Evolutionary conservation across 2,329 filamentous ascomycete species (phyloP).

Genomic region (Aureobasidium sp.): DNA sequence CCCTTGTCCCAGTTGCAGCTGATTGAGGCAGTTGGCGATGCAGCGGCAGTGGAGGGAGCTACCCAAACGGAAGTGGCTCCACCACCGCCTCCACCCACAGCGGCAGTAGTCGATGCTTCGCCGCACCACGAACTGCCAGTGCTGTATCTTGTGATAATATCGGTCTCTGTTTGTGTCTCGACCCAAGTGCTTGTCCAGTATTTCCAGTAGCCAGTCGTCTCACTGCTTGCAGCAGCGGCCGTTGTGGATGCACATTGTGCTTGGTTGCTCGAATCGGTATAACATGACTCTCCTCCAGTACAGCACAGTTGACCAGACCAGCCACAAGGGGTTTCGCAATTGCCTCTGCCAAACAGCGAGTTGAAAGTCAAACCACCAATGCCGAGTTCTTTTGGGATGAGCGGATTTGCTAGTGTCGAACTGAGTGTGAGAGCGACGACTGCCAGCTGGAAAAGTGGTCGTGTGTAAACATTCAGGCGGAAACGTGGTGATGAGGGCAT

Average conservation of each 20-base stretch:
- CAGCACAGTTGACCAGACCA: constrained; percentile 45
- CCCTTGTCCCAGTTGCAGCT: constrained; percentile 39
- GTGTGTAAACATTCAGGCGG: background rate
- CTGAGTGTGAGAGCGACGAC: constrained; percentile 19
- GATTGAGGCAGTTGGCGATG: constrained; percentile 20
- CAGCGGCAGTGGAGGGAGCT: constrained; percentile 11
- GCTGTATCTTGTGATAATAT: constrained; percentile 40
- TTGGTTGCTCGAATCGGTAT: constrained; percentile 39
- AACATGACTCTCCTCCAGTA: constrained; percentile 35
- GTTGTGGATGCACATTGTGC: constrained; percentile 35
- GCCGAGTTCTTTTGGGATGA: constrained; percentile 16
- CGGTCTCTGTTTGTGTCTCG: constrained; percentile 43
- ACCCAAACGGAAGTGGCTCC: constrained; percentile 18
- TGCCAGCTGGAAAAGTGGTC: constrained; percentile 22
- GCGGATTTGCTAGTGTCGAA: constrained; percentile 20
- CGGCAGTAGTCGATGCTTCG: constrained; percentile 20
- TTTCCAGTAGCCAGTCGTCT: constrained; percentile 40
- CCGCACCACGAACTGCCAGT: constrained; percentile 42
- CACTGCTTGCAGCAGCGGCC: constrained; percentile 16
- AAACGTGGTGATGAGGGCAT: background rate
- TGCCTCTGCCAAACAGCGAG: constrained; percentile 25
- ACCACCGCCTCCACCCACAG: constrained; percentile 12
- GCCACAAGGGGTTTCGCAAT: constrained; percentile 43
- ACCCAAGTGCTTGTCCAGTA: constrained; percentile 50
- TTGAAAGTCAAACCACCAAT: constrained; percentile 23